Evolutionary conservation across 2,329 filamentous ascomycete genomes (phyloP).

Genomic region (Phialemoniopsis sp.): DNA sequence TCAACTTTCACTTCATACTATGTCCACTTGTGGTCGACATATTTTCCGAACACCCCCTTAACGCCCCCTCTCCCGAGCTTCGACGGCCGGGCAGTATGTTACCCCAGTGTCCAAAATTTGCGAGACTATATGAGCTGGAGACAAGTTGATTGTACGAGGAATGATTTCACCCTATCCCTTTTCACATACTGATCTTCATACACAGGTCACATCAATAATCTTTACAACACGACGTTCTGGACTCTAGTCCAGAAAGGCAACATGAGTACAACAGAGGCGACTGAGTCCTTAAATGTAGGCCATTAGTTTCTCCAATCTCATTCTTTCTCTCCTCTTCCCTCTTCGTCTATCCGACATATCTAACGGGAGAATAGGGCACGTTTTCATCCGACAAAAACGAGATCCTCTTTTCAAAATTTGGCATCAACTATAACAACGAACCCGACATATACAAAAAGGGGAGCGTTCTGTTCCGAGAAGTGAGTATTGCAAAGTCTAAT

Average conservation of each 20-base stretch:
- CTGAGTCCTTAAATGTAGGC: too few relatives aligned
- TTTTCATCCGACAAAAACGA: conserved; percentile 89
- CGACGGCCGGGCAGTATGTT: conserved; percentile 86
- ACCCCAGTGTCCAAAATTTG: conserved; percentile 77
- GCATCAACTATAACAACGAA: conserved; percentile 98
- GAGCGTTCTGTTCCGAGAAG: conserved; percentile 82
- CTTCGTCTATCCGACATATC: too few relatives aligned
- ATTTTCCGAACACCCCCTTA: conserved; percentile 69
- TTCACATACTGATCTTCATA: conserved; percentile 11
- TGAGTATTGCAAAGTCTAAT: conserved; percentile 30
- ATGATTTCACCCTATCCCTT: neutral
- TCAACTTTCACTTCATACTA: conserved; percentile 95
- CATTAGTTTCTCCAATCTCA: too few relatives aligned
- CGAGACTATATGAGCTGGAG: conserved; percentile 96
- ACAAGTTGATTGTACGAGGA: conserved; percentile 76
- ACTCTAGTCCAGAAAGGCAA: conserved; percentile 74
- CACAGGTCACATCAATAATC: conserved; percentile 90
- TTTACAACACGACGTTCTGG: conserved; percentile 99
- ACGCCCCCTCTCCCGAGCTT: conserved; percentile 80
- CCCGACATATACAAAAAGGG: conserved; percentile 90
- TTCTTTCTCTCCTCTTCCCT: too few relatives aligned
- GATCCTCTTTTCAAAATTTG: conserved; percentile 83
- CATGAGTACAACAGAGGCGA: conserved; percentile 46
- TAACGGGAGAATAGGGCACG: conserved; percentile 57
- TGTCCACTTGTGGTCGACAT: conserved; percentile 71